Evolutionary conservation across 164 flowering plant genomes (phyloP).

Genomic region (Magnolia kwangsiensis): DNA sequence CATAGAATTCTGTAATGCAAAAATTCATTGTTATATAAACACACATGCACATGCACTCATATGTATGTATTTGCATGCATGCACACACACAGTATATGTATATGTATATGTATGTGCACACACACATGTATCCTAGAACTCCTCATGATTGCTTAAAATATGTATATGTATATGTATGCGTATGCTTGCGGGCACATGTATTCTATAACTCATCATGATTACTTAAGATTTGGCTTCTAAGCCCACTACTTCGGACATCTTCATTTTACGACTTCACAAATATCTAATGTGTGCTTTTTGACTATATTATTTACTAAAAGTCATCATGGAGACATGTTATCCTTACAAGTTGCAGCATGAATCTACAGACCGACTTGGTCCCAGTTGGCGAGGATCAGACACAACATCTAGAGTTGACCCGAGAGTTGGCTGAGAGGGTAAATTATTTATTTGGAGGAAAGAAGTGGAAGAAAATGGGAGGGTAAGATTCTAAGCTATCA

Average conservation of each 20-base stretch:
- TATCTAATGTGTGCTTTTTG: not conserved
- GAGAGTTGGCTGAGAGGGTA: slow-evolving; percentile 86
- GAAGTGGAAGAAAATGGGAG: slow-evolving; percentile 98
- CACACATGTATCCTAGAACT: not conserved
- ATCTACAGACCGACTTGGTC: slow-evolving; percentile 86
- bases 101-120: no score
- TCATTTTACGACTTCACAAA: not conserved
- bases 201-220: no score
- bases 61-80: no score
- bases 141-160: no score
- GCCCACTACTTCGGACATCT: not conserved
- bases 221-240: not conserved
- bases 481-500: slow-evolving; percentile 42
- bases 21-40: not conserved
- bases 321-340: slow-evolving; percentile 21
- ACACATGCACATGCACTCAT: no score
- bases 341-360: slow-evolving; percentile 34
- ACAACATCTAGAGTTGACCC: slow-evolving; percentile 89
- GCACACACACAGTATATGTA: no score
- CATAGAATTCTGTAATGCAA: not conserved
- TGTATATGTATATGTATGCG: no score
- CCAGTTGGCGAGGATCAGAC: slow-evolving; percentile 98
- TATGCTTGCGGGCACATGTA: no score
- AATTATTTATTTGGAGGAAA: slow-evolving; percentile 86
- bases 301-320: not conserved